phyloP scores from a whole-genome alignment of 2,329 filamentous ascomycete species.

The Colletotrichum orchidophilum region DNA sequence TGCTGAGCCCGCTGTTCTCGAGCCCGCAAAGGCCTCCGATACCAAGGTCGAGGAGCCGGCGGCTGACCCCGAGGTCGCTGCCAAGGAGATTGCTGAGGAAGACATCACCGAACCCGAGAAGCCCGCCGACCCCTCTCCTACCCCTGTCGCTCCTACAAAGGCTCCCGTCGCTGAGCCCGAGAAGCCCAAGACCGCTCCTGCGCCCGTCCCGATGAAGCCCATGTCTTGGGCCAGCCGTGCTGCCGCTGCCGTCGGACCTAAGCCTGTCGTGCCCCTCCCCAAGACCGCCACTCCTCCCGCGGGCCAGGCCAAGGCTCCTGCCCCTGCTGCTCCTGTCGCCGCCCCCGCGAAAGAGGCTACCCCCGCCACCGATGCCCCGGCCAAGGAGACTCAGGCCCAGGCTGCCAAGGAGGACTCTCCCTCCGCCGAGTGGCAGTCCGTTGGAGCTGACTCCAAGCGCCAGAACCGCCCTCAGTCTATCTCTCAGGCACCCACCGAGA shows the following conservation, averaged over 20 bases:
- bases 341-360: conserved; percentile 50
- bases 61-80: conserved; percentile 59
- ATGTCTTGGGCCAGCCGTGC: conserved; percentile 80
- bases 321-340: conserved; percentile 58
- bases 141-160: conserved; percentile 55
- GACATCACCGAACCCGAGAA: conserved; percentile 68
- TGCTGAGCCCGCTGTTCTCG: conserved; percentile 44
- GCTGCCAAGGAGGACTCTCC: conserved; percentile 59
- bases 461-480: conserved; percentile 79
- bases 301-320: conserved; percentile 62
- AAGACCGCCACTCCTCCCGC: conserved; percentile 66
- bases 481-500: conserved; percentile 68
- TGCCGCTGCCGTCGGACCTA: conserved; percentile 64
- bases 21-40: conserved; percentile 46
- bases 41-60: conserved; percentile 40
- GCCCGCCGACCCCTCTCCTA: conserved; percentile 70
- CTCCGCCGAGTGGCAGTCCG: conserved; percentile 86
- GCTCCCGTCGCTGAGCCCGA: conserved; percentile 54
- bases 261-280: conserved; percentile 61
- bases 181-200: conserved; percentile 59
- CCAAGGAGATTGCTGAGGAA: conserved; percentile 64
- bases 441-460: conserved; percentile 83
- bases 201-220: conserved; percentile 64
- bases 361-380: conserved; percentile 49
- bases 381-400: conserved; percentile 47